phyloP scores from a whole-genome alignment of 257 asterid genomes.

The Solanum medicagineum region DNA sequence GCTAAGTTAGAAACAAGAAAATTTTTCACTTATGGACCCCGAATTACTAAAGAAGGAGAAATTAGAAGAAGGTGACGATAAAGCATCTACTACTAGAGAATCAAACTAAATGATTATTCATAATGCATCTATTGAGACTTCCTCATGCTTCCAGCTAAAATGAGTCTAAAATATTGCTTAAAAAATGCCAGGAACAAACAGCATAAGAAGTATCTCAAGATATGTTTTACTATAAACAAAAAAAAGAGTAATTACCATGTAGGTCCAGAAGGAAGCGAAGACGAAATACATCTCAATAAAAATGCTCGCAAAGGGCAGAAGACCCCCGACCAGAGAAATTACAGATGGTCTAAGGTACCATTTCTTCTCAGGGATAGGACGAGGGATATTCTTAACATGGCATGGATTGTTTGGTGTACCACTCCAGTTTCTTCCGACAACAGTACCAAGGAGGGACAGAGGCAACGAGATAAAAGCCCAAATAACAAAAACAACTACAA shows the following conservation, averaged over 20 bases:
- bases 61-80: neutral
- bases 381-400: constrained; percentile 79
- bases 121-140: neutral
- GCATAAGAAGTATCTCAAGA: neutral
- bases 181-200: neutral
- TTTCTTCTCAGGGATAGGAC: constrained; percentile 72
- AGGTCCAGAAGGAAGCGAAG: constrained; percentile 85
- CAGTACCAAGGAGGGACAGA: constrained; percentile 71
- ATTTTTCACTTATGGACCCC: neutral
- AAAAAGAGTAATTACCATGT: constrained; percentile 36
- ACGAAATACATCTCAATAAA: constrained; percentile 71
- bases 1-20: neutral
- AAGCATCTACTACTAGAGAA: neutral
- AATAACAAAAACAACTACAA: constrained; percentile 55
- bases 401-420: constrained; percentile 78
- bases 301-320: constrained; percentile 80
- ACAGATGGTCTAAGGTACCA: constrained; percentile 69
- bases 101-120: neutral
- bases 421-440: constrained; percentile 71
- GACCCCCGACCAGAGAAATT: constrained; percentile 72
- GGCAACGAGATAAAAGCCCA: constrained; percentile 84
- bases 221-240: neutral
- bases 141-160: neutral
- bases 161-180: neutral
- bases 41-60: neutral